phyloP scores from a whole-genome alignment of 192 early-diverging fungal genomes.

The Backusella luteola region DNA sequence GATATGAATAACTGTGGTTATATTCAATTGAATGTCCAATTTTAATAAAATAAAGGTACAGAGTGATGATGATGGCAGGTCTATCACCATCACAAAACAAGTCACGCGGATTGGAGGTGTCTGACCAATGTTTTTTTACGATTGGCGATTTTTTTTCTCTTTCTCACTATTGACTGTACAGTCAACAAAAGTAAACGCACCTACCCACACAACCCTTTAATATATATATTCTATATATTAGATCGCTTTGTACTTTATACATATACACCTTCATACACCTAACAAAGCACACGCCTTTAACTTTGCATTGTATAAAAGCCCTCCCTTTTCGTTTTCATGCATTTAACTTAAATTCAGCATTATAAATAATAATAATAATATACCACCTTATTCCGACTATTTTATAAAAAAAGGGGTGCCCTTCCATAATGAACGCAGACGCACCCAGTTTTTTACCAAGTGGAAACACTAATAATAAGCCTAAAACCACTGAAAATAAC shows the following conservation, averaged over 20 bases:
- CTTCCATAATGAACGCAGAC: constrained; percentile 32
- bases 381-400: not conserved
- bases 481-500: constrained; percentile 7
- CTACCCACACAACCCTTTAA: not conserved
- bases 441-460: constrained; percentile 35
- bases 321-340: not conserved
- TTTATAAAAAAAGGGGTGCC: not conserved
- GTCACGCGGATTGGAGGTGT: not conserved
- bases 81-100: not conserved
- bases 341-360: constrained; percentile 5
- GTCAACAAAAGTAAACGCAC: not conserved
- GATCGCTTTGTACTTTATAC: not conserved
- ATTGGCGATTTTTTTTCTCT: not conserved
- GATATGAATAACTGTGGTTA: too few species aligned
- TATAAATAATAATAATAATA: not conserved
- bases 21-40: too few species aligned
- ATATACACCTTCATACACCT: not conserved
- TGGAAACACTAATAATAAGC: not conserved
- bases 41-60: too few species aligned
- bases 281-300: not conserved
- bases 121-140: not conserved
- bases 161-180: not conserved
- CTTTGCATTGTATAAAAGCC: not conserved
- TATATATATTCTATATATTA: not conserved
- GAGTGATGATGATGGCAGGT: too few species aligned